A percentile compares a stretch with the other conserved stretches of the same genome.
phyloP scores from a whole-genome alignment of 2,329 filamentous ascomycete genomes.

The Pezicula radicicola region DNA sequence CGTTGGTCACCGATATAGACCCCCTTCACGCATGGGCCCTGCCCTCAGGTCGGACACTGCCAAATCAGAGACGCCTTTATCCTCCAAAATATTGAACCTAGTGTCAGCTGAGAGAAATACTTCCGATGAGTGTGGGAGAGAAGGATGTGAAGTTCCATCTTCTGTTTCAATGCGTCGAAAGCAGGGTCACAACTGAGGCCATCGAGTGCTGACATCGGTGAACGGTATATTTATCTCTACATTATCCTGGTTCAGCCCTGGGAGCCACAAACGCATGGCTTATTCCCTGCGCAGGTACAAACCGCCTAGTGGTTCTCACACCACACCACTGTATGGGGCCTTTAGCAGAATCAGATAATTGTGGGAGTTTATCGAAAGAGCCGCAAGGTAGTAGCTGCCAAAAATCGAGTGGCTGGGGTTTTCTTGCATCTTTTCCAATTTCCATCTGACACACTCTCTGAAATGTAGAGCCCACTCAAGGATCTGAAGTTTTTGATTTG shows the following conservation, averaged over 20 bases:
- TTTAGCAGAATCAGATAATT: background rate
- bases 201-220: background rate
- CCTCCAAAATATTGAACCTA: background rate
- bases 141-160: background rate
- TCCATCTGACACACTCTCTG: conserved; percentile 5
- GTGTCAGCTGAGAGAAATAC: background rate
- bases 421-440: conserved; percentile 7
- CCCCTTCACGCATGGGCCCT: no score
- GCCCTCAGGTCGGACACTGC: background rate
- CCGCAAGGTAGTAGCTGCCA: conserved; percentile 14
- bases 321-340: background rate
- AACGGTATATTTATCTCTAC: background rate
- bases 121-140: background rate
- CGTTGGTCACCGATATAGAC: no score
- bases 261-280: background rate
- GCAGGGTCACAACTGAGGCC: background rate
- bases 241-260: background rate
- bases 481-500: conserved; percentile 16
- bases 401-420: conserved; percentile 2
- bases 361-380: conserved; percentile 2
- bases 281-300: background rate
- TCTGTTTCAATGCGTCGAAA: background rate
- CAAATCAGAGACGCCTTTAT: background rate
- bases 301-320: background rate
- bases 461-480: conserved; percentile 7